These are phyloP conservation scores for Basidioascus undulatus DNA, from an alignment of 768 basidiomycete genomes.

Conservation along the genomic window DNA sequence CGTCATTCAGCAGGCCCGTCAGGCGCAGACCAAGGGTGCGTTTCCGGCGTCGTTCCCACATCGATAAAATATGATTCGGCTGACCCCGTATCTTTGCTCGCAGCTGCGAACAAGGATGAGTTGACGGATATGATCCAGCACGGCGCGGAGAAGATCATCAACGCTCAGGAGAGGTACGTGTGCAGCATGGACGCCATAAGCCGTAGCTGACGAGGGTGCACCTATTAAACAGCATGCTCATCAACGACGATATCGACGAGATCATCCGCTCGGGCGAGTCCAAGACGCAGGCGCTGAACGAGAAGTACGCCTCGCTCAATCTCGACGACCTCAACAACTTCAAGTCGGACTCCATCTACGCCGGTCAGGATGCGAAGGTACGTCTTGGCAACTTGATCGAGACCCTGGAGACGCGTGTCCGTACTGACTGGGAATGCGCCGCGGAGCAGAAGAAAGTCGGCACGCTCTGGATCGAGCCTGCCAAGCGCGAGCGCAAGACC, in stretches of 20 bases:
- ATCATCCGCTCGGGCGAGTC: conserved; percentile 83
- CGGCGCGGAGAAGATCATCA: conserved; percentile 92
- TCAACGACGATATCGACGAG: conserved; percentile 78
- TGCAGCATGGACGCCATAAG: no score
- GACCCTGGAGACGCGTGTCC: conserved; percentile 6
- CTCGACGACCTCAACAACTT: conserved; percentile 92
- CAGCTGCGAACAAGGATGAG: conserved; percentile 83
- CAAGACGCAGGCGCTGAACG: conserved; percentile 62
- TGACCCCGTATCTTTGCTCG: background rate
- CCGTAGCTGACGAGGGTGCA: no score
- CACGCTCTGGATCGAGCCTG: conserved; percentile 40
- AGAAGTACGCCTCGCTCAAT: conserved; percentile 76
- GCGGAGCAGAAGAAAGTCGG: conserved; percentile 10
- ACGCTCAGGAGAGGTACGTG: conserved; percentile 42
- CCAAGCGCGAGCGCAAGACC: conserved; percentile 77
- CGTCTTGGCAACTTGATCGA: background rate
- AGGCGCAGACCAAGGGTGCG: conserved; percentile 40
- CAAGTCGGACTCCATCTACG: conserved; percentile 61
- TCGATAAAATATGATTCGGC: background rate
- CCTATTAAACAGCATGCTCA: conserved; percentile 27
- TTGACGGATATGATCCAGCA: conserved; percentile 94
- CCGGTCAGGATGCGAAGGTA: no score
- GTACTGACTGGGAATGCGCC: conserved; percentile 14
- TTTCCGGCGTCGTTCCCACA: no score
- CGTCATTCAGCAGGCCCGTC: conserved; percentile 86